Evolutionary conservation across 1,139 yeast species (phyloP), one percentile per base, ranked within the genome.

Genomic region (Geotrichum europaeum): DNA sequence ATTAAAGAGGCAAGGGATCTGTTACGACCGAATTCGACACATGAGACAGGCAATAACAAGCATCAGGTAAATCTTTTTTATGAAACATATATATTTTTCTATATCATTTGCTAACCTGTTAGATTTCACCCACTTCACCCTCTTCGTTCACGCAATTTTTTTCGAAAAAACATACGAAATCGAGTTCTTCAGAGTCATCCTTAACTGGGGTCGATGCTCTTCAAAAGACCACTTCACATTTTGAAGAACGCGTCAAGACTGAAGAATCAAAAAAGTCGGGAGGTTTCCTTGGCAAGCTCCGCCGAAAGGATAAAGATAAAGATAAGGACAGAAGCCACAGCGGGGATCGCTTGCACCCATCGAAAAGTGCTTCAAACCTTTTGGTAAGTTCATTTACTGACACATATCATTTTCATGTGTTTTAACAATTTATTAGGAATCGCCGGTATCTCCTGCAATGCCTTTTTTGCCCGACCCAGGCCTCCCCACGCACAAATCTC

Each of bases 81-180:
- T 25, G 10, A 20, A 18, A 30, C 20, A 55, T 30, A 13, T 30
- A 1, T 25, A 18, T 13, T 20, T 28, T 13, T 32, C 2, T 20
- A 20, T 36, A 9, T 7, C 22, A 22, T 51, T 25, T 51, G 40
- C 51, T 45, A 50, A 50, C 25, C 18, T 32, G 18, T 54, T 51
- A 59, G 63, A 22, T 70, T 25, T 69, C 76, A 1, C 77, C 83
- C 2, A 70, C 78, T 9, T 75, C 84, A 1, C 80, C 81, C 4
- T 73, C 80, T 0, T 69, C 77, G 20, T 57, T 68, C 1, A 71
- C 79, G 1, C 78, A 81, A 60, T 79, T 81, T 45, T 78, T 86
- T 61, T 84, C 85, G 72, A 76, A 87, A 63, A 81, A 83, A 63
- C 87, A 83, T 66, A 78, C 82, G 54, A 79, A 84, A 63, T 78